phyloP scores from a whole-genome alignment of 2,329 filamentous ascomycete species.

The Pestalotiopsis sp. region DNA sequence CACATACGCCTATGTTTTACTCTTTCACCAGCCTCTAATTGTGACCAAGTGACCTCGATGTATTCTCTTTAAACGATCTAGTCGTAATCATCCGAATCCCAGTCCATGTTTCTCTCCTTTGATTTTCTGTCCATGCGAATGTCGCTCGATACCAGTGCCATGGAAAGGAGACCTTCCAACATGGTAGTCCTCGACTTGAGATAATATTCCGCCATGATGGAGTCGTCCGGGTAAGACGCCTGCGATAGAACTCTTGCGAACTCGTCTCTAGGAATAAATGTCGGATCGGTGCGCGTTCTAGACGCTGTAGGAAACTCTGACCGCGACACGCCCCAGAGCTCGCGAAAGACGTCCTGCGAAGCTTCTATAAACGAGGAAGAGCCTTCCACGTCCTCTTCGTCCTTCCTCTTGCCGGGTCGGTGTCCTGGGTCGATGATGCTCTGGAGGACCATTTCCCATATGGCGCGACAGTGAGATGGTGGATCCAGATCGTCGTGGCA shows the following conservation, averaged over 20 bases:
- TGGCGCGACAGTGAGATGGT: neutral
- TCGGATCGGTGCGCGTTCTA: neutral
- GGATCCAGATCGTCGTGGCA: neutral
- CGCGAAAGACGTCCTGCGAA: neutral
- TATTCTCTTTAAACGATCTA: too few species aligned
- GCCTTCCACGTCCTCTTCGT: neutral
- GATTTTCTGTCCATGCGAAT: neutral
- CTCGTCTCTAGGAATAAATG: neutral
- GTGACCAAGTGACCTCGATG: too few species aligned
- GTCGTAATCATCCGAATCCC: too few species aligned
- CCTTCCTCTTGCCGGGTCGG: neutral
- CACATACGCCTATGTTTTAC: neutral
- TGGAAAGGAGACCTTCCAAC: neutral
- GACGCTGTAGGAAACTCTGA: neutral
- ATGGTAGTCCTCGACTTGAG: neutral
- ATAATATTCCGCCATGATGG: neutral
- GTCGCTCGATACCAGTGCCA: neutral
- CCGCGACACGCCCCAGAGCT: neutral
- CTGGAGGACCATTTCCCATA: neutral
- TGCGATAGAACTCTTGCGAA: neutral
- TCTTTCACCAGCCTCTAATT: neutral
- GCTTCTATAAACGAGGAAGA: neutral
- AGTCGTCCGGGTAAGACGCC: neutral
- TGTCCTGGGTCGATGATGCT: neutral
- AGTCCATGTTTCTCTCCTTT: neutral